Evolutionary conservation across 495 filamentous ascomycete species (phyloP), one percentile per base, ranked within the genome.

Genomic region (Aspergillus wentii): DNA sequence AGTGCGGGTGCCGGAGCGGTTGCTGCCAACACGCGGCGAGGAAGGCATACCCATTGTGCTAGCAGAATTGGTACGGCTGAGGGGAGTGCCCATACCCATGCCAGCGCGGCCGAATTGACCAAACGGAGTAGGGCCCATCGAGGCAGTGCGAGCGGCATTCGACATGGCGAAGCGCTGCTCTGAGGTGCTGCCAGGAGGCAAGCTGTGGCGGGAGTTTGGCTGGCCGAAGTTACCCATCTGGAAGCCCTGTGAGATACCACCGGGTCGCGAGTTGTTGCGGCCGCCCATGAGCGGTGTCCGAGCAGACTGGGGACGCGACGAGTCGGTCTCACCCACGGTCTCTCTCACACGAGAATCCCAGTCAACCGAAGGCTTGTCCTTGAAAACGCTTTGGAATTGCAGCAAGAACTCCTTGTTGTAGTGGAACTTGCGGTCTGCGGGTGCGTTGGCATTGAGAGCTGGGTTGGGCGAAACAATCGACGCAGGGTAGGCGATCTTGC

Each of bases 361-460:
- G 49, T 96, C 89, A 10, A 86, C 46, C 2, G 88, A 90, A 8
- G 92, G 92, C 62, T 96, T 94, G 63, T 98, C 92, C 38, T 83
- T 92, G 66, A 95, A 99, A 2, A 88, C 86, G 35, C 69, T 67
- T 68, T 96, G 83, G 74, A 99, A 99, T 55, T 99, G 94, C n/a
- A 97, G 72, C 62, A 99, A 69, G 74, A 99, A 99, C 33, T 87
- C 79, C 40, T 85, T 85, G 59, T 96, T 87, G 65, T 99, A 99
- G 54, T 90, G 86, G 74, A 95, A 95, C 53, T 85, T 89, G 48
- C 82, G 79, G 45, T 83, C 84, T 39, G 71, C 76, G 4, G 84
- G 74, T 13, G 84, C 81, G 31, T 69, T 80, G 18, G 75, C 66
- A 54, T 95, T 99, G 30, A 97, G 66, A 6, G 90, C 85, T 5